A percentile compares a stretch with the other conserved stretches of the same genome.
phyloP scores from a whole-genome alignment of 2,329 filamentous ascomycete species.

The Talaromyces sp. region DNA sequence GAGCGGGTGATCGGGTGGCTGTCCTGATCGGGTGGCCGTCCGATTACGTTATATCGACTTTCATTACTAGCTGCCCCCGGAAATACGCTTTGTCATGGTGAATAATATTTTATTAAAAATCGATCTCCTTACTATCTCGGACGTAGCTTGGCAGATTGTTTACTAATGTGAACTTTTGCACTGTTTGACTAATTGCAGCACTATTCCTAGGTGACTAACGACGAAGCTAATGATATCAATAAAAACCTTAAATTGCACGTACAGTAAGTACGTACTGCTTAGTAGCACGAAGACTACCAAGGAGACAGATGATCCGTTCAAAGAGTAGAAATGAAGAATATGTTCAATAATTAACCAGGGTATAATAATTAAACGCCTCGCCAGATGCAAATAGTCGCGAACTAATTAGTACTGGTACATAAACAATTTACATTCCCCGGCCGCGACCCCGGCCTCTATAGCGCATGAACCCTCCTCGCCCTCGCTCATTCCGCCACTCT shows the following conservation, averaged over 20 bases:
- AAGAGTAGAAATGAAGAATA: neutral
- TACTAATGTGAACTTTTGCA: neutral
- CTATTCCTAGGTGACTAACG: no score
- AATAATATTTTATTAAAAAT: neutral
- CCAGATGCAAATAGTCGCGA: neutral
- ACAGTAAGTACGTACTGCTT: no score
- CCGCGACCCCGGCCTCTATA: slow-evolving; percentile 43
- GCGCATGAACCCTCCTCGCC: slow-evolving; percentile 43
- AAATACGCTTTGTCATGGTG: neutral
- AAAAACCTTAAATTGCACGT: neutral
- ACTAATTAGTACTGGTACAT: neutral
- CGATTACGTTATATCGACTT: no score
- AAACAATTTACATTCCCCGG: slow-evolving; percentile 4
- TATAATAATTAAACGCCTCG: neutral
- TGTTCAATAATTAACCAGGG: neutral
- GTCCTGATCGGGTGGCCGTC: no score
- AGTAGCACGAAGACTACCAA: no score
- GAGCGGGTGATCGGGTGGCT: no score
- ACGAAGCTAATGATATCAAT: neutral
- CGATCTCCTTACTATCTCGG: neutral
- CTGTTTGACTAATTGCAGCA: neutral
- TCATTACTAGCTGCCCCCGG: neutral
- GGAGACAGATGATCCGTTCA: no score
- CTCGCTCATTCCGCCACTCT: slow-evolving; percentile 49
- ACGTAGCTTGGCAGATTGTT: neutral